These are phyloP conservation scores for Ceratocystis cacaofunesta DNA, from an alignment of 2,329 filamentous ascomycete species.

Conservation along the genomic window DNA sequence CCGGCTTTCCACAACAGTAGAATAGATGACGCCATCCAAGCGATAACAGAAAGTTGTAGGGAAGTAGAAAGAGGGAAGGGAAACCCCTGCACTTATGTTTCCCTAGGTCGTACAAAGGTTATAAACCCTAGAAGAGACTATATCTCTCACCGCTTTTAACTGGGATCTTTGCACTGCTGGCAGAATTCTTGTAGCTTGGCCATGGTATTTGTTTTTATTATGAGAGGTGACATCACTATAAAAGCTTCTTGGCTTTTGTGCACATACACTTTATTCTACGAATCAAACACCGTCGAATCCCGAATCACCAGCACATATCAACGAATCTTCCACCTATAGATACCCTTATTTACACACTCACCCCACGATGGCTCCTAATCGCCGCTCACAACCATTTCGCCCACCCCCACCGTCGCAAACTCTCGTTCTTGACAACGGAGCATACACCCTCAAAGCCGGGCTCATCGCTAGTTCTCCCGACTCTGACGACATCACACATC, in stretches of 20 bases:
- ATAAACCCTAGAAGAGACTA: neutral
- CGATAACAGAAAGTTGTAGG: neutral
- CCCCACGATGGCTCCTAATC: slow-evolving; percentile 30
- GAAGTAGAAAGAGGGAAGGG: neutral
- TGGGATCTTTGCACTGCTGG: neutral
- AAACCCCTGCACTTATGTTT: no score
- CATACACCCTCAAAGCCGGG: slow-evolving; percentile 80
- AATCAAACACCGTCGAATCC: neutral
- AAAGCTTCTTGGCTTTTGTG: neutral
- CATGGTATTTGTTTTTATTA: neutral
- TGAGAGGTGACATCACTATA: neutral
- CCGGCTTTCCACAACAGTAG: neutral
- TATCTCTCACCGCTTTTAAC: neutral
- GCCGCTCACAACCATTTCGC: slow-evolving; percentile 38
- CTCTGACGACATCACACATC: slow-evolving; percentile 26
- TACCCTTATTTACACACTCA: neutral
- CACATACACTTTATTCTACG: neutral
- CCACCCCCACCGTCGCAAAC: slow-evolving; percentile 47
- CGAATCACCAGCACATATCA: no score
- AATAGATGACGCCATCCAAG: neutral
- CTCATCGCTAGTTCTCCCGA: slow-evolving; percentile 38
- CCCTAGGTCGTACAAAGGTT: no score
- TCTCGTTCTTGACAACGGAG: slow-evolving; percentile 87
- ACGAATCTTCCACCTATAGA: no score
- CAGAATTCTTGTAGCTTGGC: neutral